phyloP scores from a whole-genome alignment of 1,139 yeast genomes.

The Kluyveromyces sp. region DNA sequence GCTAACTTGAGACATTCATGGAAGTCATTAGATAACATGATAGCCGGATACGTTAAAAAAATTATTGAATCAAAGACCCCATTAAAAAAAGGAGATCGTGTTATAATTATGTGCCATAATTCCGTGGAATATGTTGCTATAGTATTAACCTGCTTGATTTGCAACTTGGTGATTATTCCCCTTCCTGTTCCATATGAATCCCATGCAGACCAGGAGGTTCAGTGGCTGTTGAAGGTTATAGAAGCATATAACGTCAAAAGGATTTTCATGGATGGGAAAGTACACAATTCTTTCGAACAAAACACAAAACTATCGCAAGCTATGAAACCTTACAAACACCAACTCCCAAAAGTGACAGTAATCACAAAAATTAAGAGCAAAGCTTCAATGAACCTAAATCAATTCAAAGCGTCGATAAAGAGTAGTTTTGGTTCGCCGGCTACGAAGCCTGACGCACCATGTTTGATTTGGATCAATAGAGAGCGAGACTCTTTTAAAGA shows the following conservation, averaged over 20 bases:
- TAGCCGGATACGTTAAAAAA: slow-evolving; percentile 52
- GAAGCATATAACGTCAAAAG: slow-evolving; percentile 66
- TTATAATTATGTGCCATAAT: slow-evolving; percentile 76
- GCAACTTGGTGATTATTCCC: slow-evolving; percentile 79
- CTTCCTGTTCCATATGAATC: slow-evolving; percentile 66
- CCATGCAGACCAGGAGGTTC: slow-evolving; percentile 68
- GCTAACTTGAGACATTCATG: slow-evolving; percentile 61
- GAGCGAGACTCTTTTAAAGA: slow-evolving; percentile 22
- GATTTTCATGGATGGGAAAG: slow-evolving; percentile 71
- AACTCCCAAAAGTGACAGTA: slow-evolving; percentile 28
- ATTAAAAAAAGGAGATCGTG: slow-evolving; percentile 61
- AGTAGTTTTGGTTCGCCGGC: slow-evolving; percentile 16
- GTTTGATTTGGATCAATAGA: slow-evolving; percentile 34
- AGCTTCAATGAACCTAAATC: slow-evolving; percentile 15
- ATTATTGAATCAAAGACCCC: slow-evolving; percentile 43
- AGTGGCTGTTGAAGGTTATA: slow-evolving; percentile 58
- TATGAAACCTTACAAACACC: slow-evolving; percentile 41
- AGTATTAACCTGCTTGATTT: slow-evolving; percentile 74
- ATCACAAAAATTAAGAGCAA: slow-evolving; percentile 29
- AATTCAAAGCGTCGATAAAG: slow-evolving; percentile 18
- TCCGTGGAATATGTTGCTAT: slow-evolving; percentile 84
- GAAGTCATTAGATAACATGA: slow-evolving; percentile 73
- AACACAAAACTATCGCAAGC: slow-evolving; percentile 34
- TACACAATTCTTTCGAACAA: slow-evolving; percentile 61
- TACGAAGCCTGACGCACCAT: slow-evolving; percentile 12